Base-by-base conservation (phyloP, 148 eudicot species). In the Rhododendron henanense region DNA sequence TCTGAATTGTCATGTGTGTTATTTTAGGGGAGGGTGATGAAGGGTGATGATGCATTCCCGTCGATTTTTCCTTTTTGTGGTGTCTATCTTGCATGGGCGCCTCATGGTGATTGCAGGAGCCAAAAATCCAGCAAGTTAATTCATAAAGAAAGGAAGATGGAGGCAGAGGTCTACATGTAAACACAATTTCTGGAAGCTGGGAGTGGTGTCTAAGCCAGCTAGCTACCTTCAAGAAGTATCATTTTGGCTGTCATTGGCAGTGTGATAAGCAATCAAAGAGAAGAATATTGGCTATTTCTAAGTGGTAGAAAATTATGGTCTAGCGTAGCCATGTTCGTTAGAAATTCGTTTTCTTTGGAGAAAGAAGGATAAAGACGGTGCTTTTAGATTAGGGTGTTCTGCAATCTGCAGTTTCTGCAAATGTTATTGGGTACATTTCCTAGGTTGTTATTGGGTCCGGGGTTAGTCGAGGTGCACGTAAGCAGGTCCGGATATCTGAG, bases 1-100 rank as follows among this genome's bases (percentile, higher is more conserved):
- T 47, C 50, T 47, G 50, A 47, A 47, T 47, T 47, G 50, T 96
- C 94, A 88, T 93, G 94, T 87, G 93, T 94, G 98, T 87, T 95
- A 88, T 92, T 96, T 78, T 94, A 95, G 84, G 92, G 94, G 44
- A 41, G 7, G 44, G 98, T 81, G 91, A 89, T 95, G 97, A 87
- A 95, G 98, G 85, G 94, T 95, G 25, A 83, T 94, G 85, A 47
- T 47, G 50, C 97, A 95, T 81, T 89, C 98, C 69, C 92, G 1
- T 65, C 31, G 2, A 6, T 13, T 63, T 63, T 63, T 63, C 59
- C 71, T 23, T 21, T 63, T 63, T 23, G 71, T 63, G 71, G n/a
- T 28, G 5, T 63, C 69, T 63, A 63, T 63, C 28, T 63, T 63
- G 28, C 69, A 5, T 19, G 19, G 69, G 31, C 2, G n/a, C 28